Evolutionary conservation across 176 grass and related monocot genomes (phyloP), one percentile per base, ranked within the genome.

Genomic region (Leersia perrieri): DNA sequence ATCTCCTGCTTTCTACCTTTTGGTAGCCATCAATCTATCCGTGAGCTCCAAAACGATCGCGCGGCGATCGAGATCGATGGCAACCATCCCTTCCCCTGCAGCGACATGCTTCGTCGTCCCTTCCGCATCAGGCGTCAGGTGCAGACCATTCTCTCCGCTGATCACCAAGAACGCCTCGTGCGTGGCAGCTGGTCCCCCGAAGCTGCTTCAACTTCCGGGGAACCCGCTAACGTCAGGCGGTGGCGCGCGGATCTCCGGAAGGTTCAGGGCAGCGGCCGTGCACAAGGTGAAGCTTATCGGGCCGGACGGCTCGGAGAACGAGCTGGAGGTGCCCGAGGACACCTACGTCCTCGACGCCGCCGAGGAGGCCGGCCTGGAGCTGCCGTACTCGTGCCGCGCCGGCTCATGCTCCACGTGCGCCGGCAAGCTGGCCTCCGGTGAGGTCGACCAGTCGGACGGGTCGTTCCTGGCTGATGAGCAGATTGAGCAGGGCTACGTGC

Each of bases 371-470:
- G 94, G 89, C 35, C n/a, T 82, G 79, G 94, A 97, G 60, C 75
- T 97, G 89, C 94, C 94, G 20, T 97, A 45, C 75, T 97, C 94
- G 33, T 94, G 94, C 79, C 78, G 89, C 15, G 89, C 87, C 2
- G 91, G 94, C 0, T 81, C 94, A 7, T 97, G 89, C 87, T 86
- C 94, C 5, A 86, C 89, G 42, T 97, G 94, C 63, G 68, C 91
- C 7, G 91, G 91, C 5, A 79, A 85, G 71, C 47, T 92, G 41
- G 75, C 63, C 51, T 88, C 91, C 45, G 91, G 94, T 1, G 62
- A 79, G 49, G 91, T 97, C 26, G 91, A 97, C 83, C 94, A 97
- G 44, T 90, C 91, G 45, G 94, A 97, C 15, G 94, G 91, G 2
- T 88, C 91, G 13, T 92, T 97, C 90, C 86, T 97, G 11, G 87